Percentiles rank a stretch among this genome's conserved stretches.
Conservation (phyloP, 257 asterid genomes). For the Cinchona pubescens region DNA sequence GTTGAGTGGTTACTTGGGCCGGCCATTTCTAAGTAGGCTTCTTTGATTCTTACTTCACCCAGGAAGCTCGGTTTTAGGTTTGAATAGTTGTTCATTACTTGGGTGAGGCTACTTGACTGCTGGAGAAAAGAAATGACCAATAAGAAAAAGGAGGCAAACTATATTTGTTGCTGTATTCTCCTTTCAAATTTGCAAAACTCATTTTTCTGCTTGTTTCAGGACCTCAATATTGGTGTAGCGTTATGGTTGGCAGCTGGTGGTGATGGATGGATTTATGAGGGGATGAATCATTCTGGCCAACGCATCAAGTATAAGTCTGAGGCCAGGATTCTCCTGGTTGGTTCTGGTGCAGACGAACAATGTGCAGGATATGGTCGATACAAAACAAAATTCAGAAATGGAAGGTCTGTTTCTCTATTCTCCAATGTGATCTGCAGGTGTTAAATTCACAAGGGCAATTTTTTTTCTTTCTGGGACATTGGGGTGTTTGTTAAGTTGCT, state of each 20-base stretch:
- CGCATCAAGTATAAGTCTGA: conserved; percentile 58
- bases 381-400: conserved; percentile 73
- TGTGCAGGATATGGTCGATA: conserved; percentile 99
- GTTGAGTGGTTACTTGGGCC: not conserved
- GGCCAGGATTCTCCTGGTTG: conserved; percentile 81
- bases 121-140: not conserved
- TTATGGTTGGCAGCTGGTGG: conserved; percentile 96
- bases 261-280: conserved; percentile 68
- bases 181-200: not conserved
- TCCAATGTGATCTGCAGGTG: not conserved
- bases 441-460: not conserved
- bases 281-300: conserved; percentile 18
- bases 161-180: not conserved
- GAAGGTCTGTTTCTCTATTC: conserved; percentile 45
- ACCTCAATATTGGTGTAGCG: conserved; percentile 91
- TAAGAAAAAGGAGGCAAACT: not conserved
- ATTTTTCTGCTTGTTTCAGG: conserved; percentile 41
- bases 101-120: not conserved
- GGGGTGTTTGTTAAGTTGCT: not conserved
- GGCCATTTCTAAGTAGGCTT: not conserved
- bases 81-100: conserved; percentile 4
- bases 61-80: not conserved
- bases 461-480: not conserved
- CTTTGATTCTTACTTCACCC: not conserved
- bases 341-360: conserved; percentile 98